Evolutionary conservation across 495 filamentous ascomycete species (phyloP).

Genomic region (Neurospora sp.): DNA sequence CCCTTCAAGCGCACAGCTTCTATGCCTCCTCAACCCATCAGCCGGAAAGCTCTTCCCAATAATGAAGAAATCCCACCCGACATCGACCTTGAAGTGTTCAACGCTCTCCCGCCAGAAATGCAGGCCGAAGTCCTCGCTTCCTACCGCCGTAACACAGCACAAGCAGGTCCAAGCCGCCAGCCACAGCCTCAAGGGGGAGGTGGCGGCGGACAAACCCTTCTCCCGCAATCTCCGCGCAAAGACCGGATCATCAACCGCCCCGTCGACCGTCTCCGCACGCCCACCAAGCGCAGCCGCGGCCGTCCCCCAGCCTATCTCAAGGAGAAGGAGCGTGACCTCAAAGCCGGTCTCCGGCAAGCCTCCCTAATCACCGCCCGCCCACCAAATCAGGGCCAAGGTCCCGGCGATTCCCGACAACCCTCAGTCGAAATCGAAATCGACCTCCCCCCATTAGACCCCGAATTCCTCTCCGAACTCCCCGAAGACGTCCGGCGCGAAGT

Average conservation of each 20-base stretch:
- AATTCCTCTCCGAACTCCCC: constrained; percentile 72
- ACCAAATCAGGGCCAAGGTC: not conserved
- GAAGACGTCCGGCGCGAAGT: constrained; percentile 72
- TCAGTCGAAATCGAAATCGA: not conserved
- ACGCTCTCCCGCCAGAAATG: constrained; percentile 72
- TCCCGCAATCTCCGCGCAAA: constrained; percentile 51
- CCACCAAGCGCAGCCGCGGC: constrained; percentile 44
- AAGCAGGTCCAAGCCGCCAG: constrained; percentile 13
- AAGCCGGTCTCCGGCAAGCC: not conserved
- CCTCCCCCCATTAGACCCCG: constrained; percentile 40
- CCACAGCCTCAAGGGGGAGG: not conserved
- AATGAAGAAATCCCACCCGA: constrained; percentile 33
- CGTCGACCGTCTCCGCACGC: constrained; percentile 21
- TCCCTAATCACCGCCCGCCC: not conserved
- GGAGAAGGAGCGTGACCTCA: not conserved
- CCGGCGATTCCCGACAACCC: not conserved
- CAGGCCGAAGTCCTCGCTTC: constrained; percentile 67
- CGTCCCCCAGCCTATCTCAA: not conserved
- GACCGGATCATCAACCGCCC: constrained; percentile 32
- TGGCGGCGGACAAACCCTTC: constrained; percentile 28
- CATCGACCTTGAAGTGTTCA: constrained; percentile 63
- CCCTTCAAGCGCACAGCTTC: constrained; percentile 14
- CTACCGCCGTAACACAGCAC: constrained; percentile 33
- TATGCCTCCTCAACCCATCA: not conserved
- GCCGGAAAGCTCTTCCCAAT: not conserved